Evolutionary conservation across 1,139 yeast genomes (phyloP).

Genomic region (Kodamaea suecica): DNA sequence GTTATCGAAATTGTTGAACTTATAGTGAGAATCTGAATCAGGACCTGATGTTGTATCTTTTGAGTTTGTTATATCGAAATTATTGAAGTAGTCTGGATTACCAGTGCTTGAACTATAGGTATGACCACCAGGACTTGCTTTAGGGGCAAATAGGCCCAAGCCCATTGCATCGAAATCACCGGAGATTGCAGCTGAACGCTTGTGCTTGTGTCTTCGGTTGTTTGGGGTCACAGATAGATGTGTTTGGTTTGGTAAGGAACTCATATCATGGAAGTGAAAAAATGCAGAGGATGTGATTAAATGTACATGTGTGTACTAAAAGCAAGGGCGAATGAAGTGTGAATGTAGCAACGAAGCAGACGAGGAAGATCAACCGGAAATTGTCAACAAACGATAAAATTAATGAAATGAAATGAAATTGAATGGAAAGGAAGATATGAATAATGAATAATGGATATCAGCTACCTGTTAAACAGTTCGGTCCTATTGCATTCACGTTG

Average conservation of each 20-base stretch:
- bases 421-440: too few species aligned
- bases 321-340: neutral
- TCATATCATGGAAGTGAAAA: constrained; percentile 11
- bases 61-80: neutral
- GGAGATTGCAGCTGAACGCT: constrained; percentile 69
- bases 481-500: too few species aligned
- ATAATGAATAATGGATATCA: too few species aligned
- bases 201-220: constrained; percentile 54
- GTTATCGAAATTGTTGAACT: constrained; percentile 31
- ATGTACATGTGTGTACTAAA: neutral
- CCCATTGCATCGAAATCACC: constrained; percentile 63
- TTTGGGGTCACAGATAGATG: constrained; percentile 14
- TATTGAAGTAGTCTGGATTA: neutral
- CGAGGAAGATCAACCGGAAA: too few species aligned
- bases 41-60: too few species aligned
- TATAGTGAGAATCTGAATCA: constrained; percentile 15
- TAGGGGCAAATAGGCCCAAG: constrained; percentile 28
- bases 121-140: neutral
- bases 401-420: too few species aligned
- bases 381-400: too few species aligned
- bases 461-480: too few species aligned
- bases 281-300: constrained; percentile 1
- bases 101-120: neutral
- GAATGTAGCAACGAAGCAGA: neutral
- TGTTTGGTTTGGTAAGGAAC: constrained; percentile 13